These are phyloP conservation scores for Escallonia herrerae DNA, from an alignment of 129 eudicot species.

Conservation along the genomic window DNA sequence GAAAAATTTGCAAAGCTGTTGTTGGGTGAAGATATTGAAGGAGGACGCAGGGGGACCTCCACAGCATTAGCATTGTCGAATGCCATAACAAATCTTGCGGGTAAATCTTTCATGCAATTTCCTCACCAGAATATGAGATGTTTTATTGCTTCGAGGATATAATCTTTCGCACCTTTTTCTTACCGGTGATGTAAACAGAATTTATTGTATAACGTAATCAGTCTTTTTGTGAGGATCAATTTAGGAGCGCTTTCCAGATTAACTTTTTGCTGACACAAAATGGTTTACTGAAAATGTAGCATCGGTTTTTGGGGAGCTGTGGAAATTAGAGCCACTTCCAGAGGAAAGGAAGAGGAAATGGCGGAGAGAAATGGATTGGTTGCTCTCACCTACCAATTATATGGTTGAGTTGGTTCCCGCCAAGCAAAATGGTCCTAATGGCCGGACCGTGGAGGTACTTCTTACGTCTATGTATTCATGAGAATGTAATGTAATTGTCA, in stretches of 20 bases:
- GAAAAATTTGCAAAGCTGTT: slow-evolving; percentile 80
- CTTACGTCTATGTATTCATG: neutral
- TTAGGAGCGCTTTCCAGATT: too few relatives aligned
- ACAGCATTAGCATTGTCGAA: slow-evolving; percentile 81
- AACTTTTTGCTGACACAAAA: neutral
- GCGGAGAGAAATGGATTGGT: slow-evolving; percentile 90
- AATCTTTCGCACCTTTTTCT: neutral
- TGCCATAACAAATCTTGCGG: slow-evolving; percentile 83
- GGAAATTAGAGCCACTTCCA: slow-evolving; percentile 89
- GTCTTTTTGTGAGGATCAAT: too few relatives aligned
- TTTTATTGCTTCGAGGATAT: neutral
- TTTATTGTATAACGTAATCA: too few relatives aligned
- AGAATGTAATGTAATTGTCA: neutral
- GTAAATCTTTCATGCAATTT: slow-evolving; percentile 19
- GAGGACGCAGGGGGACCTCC: slow-evolving; percentile 67
- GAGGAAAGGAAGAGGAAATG: slow-evolving; percentile 69
- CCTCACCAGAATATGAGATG: neutral
- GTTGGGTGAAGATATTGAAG: slow-evolving; percentile 86
- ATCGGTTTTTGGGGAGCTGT: slow-evolving; percentile 88
- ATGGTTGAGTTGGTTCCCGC: slow-evolving; percentile 97
- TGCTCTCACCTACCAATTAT: slow-evolving; percentile 78
- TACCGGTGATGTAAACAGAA: too few relatives aligned
- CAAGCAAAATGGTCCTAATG: slow-evolving; percentile 58
- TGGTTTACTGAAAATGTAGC: slow-evolving; percentile 38
- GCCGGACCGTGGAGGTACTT: slow-evolving; percentile 75